Evolutionary conservation across 2,329 filamentous ascomycete genomes (phyloP).

Genomic region (Dactylellina cionopaga): DNA sequence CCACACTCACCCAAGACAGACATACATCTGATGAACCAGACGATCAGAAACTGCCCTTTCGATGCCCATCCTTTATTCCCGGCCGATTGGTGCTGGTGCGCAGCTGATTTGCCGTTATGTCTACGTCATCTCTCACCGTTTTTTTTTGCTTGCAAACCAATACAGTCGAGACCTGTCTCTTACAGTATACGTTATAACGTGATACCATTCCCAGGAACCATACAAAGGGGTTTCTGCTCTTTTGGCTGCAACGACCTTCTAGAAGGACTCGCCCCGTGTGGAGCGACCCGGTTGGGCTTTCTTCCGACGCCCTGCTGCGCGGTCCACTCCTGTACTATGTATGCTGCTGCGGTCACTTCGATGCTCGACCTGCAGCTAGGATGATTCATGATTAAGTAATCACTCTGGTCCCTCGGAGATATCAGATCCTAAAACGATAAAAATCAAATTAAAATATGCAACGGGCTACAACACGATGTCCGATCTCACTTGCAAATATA

Average conservation of each 20-base stretch:
- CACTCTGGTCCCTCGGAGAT: constrained; percentile 13
- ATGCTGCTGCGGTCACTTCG: no score
- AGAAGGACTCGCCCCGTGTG: constrained; percentile 34
- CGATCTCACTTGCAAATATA: no score
- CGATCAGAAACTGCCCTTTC: background rate
- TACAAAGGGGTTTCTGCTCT: constrained; percentile 12
- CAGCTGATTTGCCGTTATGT: background rate
- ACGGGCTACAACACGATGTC: constrained; percentile 14
- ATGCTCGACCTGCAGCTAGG: constrained; percentile 1
- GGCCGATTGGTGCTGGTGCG: constrained; percentile 6
- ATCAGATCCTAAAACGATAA: constrained; percentile 6
- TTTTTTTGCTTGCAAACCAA: no score
- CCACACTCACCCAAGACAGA: no score
- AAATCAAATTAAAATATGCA: constrained; percentile 11
- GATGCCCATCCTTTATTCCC: background rate
- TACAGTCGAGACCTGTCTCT: background rate
- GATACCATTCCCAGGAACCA: constrained; percentile 32
- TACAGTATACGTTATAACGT: constrained; percentile 5
- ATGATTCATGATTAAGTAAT: constrained; percentile 43
- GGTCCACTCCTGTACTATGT: no score
- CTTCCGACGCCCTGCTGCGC: constrained; percentile 3
- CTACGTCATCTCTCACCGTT: constrained; percentile 46
- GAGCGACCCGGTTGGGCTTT: constrained; percentile 35
- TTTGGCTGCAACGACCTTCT: constrained; percentile 43
- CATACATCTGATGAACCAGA: no score